A percentile compares a stretch with the other conserved stretches of the same genome.
Evolutionary conservation across 768 basidiomycete species (phyloP).

Genomic region (Boletus reticuloceps): DNA sequence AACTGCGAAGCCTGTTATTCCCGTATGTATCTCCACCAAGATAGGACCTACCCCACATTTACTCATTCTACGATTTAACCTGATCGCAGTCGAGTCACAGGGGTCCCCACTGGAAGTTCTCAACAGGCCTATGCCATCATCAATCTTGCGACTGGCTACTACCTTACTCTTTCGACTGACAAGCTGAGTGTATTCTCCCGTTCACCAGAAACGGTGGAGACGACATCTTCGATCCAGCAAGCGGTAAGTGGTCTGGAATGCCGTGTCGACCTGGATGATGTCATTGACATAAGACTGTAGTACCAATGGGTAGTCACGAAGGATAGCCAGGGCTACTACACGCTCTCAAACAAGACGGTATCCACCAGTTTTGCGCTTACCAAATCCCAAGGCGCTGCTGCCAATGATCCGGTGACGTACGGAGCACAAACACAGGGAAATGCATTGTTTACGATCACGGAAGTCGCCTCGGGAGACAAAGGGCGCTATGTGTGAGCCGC

Average conservation of each 20-base stretch:
- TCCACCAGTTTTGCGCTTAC: constrained; percentile 1
- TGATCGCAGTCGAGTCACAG: neutral
- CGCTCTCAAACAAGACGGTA: constrained; percentile 1
- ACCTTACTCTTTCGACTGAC: constrained; percentile 5
- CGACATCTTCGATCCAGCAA: neutral
- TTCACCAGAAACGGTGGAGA: constrained; percentile 4
- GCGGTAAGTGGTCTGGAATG: neutral
- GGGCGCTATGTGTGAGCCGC: constrained; percentile 3
- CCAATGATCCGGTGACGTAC: constrained; percentile 2
- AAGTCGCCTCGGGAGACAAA: neutral
- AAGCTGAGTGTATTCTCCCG: neutral
- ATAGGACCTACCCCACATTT: neutral
- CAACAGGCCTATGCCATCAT: neutral
- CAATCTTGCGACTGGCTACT: constrained; percentile 9
- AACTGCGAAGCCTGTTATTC: constrained; percentile 1
- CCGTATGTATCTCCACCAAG: neutral
- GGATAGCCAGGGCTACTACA: neutral
- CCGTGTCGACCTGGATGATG: neutral
- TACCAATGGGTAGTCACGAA: constrained; percentile 10
- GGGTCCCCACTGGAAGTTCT: neutral
- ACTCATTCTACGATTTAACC: neutral
- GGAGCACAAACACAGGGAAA: neutral
- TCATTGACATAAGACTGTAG: neutral
- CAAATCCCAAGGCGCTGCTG: neutral
- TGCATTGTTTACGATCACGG: constrained; percentile 1